Evolutionary conservation across 495 filamentous ascomycete genomes (phyloP), one percentile per base, ranked within the genome.

Genomic region (Aspergillus ostianus): DNA sequence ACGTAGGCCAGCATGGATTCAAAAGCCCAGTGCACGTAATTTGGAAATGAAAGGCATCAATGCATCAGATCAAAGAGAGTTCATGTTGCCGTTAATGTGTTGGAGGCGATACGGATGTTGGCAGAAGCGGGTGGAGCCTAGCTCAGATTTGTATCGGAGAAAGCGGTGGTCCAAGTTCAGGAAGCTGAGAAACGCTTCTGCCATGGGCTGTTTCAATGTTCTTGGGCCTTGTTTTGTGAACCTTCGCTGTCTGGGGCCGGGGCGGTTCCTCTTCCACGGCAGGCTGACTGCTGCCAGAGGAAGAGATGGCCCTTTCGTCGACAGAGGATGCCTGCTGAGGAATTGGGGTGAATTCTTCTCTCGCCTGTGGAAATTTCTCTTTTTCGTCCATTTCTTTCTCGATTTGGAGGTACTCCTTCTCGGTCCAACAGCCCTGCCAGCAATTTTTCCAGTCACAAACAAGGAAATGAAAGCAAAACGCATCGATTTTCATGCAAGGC

Each of bases 371-470:
- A 5, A 61, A 64, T 53, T 60, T 64, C 59, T 71, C 76, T 50
- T 58, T 72, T 56, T 78, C 77, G 21, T 87, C 68, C 87, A 85
- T 55, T 61, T 65, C 81, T 71, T 73, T 90, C 74, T 97, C 92
- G 46, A 88, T 79, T 60, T 88, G 82, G 17, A 92, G 83, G 62
- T 80, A 91, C 58, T 86, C 84, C 59, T 89, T 87, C 69, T 97
- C 92, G n/a, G 88, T 95, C 81, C 85, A 91, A 78, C 92, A 97
- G 3, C 92, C 92, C 67, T 93, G 91, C 92, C 92, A 97, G 77
- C 92, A 97, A 51, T 93, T 87, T 61, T 89, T 84, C 92, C 92
- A 97, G 70, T 97, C 87, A 66, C 89, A 88, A 32, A 97, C 90
- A 30, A 97, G 80, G 67, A 93, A 96, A 53, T 91, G 87, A 80